Conservation (phyloP, 2,329 filamentous ascomycete genomes). For the Purpureocillium lavendulum region DNA sequence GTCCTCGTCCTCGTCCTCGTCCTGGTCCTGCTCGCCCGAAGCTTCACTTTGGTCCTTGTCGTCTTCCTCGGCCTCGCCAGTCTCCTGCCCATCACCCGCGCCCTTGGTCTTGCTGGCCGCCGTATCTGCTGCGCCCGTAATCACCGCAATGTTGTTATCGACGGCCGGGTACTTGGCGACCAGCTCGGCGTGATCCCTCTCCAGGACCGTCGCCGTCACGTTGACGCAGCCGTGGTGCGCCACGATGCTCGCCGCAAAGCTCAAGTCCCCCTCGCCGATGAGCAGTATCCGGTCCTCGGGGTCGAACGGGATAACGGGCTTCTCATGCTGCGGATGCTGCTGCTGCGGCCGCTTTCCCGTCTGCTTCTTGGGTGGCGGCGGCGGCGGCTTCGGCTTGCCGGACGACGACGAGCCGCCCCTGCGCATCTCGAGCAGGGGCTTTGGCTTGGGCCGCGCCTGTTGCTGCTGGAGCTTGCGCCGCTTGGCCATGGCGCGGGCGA, state of each 20-base stretch:
- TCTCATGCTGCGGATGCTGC: constrained; percentile 16
- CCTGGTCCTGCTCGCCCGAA: constrained; percentile 3
- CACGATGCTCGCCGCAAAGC: constrained; percentile 62
- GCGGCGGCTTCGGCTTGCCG: constrained; percentile 4
- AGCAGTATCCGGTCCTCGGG: constrained; percentile 62
- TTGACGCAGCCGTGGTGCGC: constrained; percentile 56
- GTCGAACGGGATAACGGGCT: constrained; percentile 58
- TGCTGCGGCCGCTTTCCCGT: constrained; percentile 6
- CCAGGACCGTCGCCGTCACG: constrained; percentile 62
- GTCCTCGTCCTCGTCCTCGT: constrained; percentile 7
- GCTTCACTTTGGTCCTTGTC: constrained; percentile 3
- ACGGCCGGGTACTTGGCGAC: constrained; percentile 68
- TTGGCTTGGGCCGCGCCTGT: constrained; percentile 2
- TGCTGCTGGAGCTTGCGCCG: constrained; percentile 9
- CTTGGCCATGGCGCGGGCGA: constrained; percentile 8
- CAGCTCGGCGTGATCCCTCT: constrained; percentile 49
- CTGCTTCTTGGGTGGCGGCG: constrained; percentile 3
- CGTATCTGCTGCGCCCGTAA: constrained; percentile 20
- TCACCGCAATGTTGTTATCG: constrained; percentile 44
- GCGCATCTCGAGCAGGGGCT: constrained; percentile 9
- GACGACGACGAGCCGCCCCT: neutral
- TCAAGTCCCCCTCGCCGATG: constrained; percentile 74
- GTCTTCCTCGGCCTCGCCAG: neutral
- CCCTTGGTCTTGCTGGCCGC: too few species aligned
- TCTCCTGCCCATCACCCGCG: constrained; percentile 20